Evolutionary conservation across 208 protist species (phyloP), one percentile per base, ranked within the genome.

Genomic region (Leishmania mexicana): DNA sequence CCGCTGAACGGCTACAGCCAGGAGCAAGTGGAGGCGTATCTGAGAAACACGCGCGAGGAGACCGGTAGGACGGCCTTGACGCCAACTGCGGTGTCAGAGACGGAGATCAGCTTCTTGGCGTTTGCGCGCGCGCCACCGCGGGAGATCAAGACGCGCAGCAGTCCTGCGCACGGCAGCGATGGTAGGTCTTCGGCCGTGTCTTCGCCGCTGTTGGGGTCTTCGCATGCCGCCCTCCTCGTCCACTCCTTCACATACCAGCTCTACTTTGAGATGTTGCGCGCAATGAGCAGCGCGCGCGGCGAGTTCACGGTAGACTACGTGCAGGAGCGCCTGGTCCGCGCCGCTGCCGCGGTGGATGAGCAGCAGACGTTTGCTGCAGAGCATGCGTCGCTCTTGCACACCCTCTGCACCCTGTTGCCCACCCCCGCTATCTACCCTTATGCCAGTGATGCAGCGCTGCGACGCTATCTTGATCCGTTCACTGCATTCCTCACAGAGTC

Each of bases 401-500:
- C 90, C 35, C 81, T 94, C 38, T 83, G 84, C 24, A 82, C 88
- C 5, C 70, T 96, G 31, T 67, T 96, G 71, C 87, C 90, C 6
- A 76, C 94, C 51, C 91, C 95, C 2, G 79, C 87, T 38, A 83
- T 94, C 24, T 98, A 98, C 76, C 95, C 95, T 8, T 98, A 92
- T 86, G 89, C 93, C 2, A 90, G 88, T 57, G 93, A 98, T 68
- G 79, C 42, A 7, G 86, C 82, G 42, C 53, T 96, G 85, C 92
- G 92, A 21, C 58, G 21, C 21, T 96, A 88, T 68, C 72, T 84
- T 28, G 76, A 76, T 0, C 89, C 89, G 1, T 94, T 97, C 73
- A 72, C 88, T 15, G 78, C 87, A 1, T 90, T 90, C 40, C 89
- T 96, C 19, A 94, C 88, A 31, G 75, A 78, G 42, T 68, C 88